Base-by-base conservation (phyloP, 352 stramenopile species). In the Phytophthora litchii region DNA sequence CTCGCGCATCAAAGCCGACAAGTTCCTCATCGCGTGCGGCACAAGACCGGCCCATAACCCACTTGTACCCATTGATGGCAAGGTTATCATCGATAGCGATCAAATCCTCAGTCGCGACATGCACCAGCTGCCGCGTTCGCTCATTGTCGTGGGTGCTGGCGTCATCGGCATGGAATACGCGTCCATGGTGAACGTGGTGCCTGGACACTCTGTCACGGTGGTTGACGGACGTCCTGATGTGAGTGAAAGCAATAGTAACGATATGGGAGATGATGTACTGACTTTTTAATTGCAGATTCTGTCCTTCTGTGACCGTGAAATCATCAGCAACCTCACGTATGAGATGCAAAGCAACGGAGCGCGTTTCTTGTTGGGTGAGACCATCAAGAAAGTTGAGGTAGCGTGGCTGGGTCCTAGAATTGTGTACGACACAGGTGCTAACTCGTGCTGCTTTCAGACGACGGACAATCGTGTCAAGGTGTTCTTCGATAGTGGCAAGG, bases 141-240 rank as follows among this genome's bases (percentile, higher is more conserved):
- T 91, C 40, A 91, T 94, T 38, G 85, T 94, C 19, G 67, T 92
- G 10, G 88, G 88, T 23, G 88, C 88, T 3, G 88, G 88, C 7
- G 88, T 96, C 41, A 94, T 96, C 32, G 88, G 89, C 59, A 97
- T 97, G 74, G 89, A 97, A 66, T 97, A 97, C 71, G 89, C 89
- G 14, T 92, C 81, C 40, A 97, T 97, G 87, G 70, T 97, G 21
- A 96, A 93, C 56, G 83, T 97, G 31, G 67, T 97, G 16, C 88
- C 86, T 8, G 89, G 89, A 3, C 89, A 91, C 40, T 85, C 78
- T 27, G 89, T 97, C 48, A 96, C 86, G 14, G 84, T 97, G 16
- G 86, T 97, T 25, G 89, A 97, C 36, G 78, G 80, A 6, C 80
- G 86, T 2, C 69, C 76, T 43, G 83, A 92, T 38, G 77, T 89